Percentiles rank a stretch among this genome's conserved stretches.
Conservation (phyloP, 768 basidiomycete genomes). For the Xerocomus spinulosus region DNA sequence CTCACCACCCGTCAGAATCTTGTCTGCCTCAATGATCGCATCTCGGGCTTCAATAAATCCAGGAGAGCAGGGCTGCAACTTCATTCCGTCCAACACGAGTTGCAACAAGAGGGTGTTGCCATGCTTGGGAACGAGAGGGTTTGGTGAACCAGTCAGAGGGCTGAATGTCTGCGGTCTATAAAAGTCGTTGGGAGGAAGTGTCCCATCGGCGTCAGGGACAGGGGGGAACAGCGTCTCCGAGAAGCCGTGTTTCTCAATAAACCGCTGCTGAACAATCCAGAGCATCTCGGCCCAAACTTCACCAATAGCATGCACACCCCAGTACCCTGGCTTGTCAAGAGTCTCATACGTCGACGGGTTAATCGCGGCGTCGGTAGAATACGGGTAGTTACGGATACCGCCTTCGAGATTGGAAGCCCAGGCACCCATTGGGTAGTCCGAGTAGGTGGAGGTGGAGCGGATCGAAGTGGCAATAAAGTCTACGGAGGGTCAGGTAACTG, state of each 20-base stretch:
- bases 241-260: constrained; percentile 83
- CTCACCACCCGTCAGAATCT: constrained; percentile 86
- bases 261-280: constrained; percentile 68
- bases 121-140: constrained; percentile 76
- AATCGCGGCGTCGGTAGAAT: constrained; percentile 69
- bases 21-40: constrained; percentile 88
- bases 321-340: constrained; percentile 90
- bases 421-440: constrained; percentile 86
- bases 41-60: constrained; percentile 86
- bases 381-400: constrained; percentile 87
- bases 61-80: constrained; percentile 89
- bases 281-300: constrained; percentile 96
- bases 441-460: constrained; percentile 66
- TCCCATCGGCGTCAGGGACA: constrained; percentile 55
- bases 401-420: constrained; percentile 80
- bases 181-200: constrained; percentile 61
- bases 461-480: constrained; percentile 88
- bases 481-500: constrained; percentile 9
- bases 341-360: constrained; percentile 95
- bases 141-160: constrained; percentile 24
- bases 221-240: constrained; percentile 80
- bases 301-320: constrained; percentile 88
- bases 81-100: constrained; percentile 90
- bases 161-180: constrained; percentile 47
- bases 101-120: constrained; percentile 85